Evolutionary conservation across 768 basidiomycete genomes (phyloP).

Genomic region (Chalciporus piperatus): DNA sequence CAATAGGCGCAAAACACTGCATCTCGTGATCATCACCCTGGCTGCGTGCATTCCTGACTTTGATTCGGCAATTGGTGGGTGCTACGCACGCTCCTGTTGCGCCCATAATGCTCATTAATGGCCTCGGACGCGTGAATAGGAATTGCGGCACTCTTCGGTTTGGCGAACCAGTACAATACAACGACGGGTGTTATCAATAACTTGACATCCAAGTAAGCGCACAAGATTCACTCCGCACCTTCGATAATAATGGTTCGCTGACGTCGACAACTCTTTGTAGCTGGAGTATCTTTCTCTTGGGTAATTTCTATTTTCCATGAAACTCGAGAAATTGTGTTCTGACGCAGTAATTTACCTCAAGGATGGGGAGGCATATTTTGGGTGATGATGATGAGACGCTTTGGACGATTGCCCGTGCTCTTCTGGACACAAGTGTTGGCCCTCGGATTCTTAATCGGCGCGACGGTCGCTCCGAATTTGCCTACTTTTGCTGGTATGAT

Average conservation of each 20-base stretch:
- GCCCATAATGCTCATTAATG: background rate
- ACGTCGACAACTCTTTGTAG: constrained; percentile 10
- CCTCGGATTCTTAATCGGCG: constrained; percentile 47
- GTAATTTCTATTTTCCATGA: constrained; percentile 16
- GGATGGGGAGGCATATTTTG: constrained; percentile 31
- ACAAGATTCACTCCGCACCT: background rate
- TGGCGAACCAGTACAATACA: constrained; percentile 44
- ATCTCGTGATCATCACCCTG: constrained; percentile 47
- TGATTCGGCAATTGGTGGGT: constrained; percentile 47
- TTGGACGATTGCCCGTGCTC: constrained; percentile 28
- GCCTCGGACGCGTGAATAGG: constrained; percentile 25
- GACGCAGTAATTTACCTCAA: constrained; percentile 5
- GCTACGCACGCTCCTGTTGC: background rate
- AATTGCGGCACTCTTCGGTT: constrained; percentile 48
- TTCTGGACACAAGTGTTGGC: constrained; percentile 39
- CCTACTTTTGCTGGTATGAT: constrained; percentile 43
- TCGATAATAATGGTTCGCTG: background rate
- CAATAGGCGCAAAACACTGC: constrained; percentile 41
- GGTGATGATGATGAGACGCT: constrained; percentile 31
- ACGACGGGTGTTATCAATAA: constrained; percentile 49
- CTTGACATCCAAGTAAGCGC: constrained; percentile 41
- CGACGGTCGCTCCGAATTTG: constrained; percentile 49
- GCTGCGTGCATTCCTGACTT: constrained; percentile 57
- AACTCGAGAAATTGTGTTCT: background rate
- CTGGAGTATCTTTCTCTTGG: constrained; percentile 50